Evolutionary conservation across 2,329 filamentous ascomycete species (phyloP).

Genomic region (Clonostachys rhizophaga): DNA sequence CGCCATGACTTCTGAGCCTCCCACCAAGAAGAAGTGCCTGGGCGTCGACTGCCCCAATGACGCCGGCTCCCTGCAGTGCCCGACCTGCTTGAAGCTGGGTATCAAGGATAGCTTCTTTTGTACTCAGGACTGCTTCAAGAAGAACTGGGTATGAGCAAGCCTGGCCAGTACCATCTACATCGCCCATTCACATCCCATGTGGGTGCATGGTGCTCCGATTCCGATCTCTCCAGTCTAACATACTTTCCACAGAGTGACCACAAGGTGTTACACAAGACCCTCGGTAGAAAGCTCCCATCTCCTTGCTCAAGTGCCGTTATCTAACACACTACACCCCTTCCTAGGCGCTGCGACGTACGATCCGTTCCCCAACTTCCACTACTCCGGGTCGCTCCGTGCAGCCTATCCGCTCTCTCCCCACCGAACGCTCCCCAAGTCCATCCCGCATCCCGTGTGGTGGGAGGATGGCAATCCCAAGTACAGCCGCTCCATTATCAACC

Average conservation of each 20-base stretch:
- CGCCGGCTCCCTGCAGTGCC: constrained; percentile 83
- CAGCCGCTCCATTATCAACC: constrained; percentile 55
- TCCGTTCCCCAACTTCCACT: constrained; percentile 84
- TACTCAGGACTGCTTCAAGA: constrained; percentile 98
- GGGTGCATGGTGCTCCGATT: not conserved
- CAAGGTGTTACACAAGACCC: constrained; percentile 68
- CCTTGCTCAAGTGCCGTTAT: no score
- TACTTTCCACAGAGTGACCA: constrained; percentile 60
- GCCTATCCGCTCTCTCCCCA: constrained; percentile 77
- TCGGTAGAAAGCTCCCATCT: constrained; percentile 55
- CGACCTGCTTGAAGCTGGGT: constrained; percentile 86
- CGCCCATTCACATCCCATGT: not conserved
- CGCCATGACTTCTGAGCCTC: constrained; percentile 43
- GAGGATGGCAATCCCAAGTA: constrained; percentile 70
- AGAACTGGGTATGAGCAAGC: constrained; percentile 76
- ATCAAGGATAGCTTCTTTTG: constrained; percentile 93
- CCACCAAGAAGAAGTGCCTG: constrained; percentile 65
- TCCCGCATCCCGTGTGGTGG: constrained; percentile 84
- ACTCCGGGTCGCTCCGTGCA: constrained; percentile 76
- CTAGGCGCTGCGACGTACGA: constrained; percentile 56
- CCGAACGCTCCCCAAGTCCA: constrained; percentile 72
- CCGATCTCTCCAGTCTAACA: constrained; percentile 11
- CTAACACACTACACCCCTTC: no score
- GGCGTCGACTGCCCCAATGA: constrained; percentile 84
- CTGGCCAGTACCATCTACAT: not conserved